phyloP scores from a whole-genome alignment of 371 early-diverging fungal genomes.

The Capniomyces stellatus region DNA sequence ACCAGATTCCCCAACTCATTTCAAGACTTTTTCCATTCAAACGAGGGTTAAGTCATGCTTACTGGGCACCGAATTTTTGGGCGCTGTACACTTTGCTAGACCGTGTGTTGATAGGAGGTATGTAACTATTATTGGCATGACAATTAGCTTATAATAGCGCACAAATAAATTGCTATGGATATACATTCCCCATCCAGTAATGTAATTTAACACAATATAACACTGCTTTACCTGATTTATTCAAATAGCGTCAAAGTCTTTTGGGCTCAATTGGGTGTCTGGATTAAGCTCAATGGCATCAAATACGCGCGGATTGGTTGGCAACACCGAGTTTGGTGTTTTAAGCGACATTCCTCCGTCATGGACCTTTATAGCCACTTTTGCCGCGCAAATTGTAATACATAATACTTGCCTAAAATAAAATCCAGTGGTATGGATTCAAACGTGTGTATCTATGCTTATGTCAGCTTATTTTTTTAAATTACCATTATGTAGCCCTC shows the following conservation, averaged over 20 bases:
- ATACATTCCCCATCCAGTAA: too few relatives aligned
- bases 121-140: neutral
- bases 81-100: constrained; percentile 77
- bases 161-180: too few relatives aligned
- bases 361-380: constrained; percentile 57
- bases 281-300: constrained; percentile 34
- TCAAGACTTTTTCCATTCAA: constrained; percentile 90
- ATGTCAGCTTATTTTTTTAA: too few relatives aligned
- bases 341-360: constrained; percentile 54
- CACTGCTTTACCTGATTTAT: too few relatives aligned
- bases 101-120: constrained; percentile 40
- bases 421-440: too few relatives aligned
- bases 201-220: too few relatives aligned
- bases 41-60: constrained; percentile 86
- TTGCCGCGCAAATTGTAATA: constrained; percentile 37
- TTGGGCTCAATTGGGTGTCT: too few relatives aligned
- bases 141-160: too few relatives aligned
- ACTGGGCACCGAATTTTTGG: constrained; percentile 97
- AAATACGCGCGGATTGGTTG: constrained; percentile 82
- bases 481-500: neutral
- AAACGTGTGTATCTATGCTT: too few relatives aligned
- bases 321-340: constrained; percentile 66
- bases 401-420: constrained; percentile 4
- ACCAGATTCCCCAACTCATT: constrained; percentile 54
- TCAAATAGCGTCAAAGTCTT: too few relatives aligned